A percentile compares a stretch with the other conserved stretches of the same genome.
Evolutionary conservation across 441 rosid genomes (phyloP).

Genomic region (Populus tomentosa): DNA sequence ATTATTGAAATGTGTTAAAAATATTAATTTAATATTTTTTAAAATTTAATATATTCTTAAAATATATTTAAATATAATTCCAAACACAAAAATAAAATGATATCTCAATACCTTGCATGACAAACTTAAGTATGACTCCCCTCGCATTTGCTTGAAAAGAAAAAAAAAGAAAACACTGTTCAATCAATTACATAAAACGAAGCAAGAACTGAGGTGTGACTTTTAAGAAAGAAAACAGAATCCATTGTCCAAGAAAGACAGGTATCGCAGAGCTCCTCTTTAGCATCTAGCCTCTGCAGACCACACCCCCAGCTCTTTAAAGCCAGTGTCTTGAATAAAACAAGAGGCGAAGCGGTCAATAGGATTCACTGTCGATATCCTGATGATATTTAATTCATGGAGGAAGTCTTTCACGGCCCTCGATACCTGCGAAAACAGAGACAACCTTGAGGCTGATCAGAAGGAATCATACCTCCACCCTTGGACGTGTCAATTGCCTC

Average conservation of each 20-base stretch:
- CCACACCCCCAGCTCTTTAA: slow-evolving; percentile 19
- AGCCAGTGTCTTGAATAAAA: slow-evolving; percentile 17
- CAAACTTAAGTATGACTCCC: no score
- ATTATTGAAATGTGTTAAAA: no score
- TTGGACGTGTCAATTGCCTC: slow-evolving; percentile 89
- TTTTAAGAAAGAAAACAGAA: slow-evolving; percentile 15
- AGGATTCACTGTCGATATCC: not conserved
- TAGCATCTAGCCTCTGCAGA: slow-evolving; percentile 23
- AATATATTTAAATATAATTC: no score
- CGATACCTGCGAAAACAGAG: slow-evolving; percentile 78
- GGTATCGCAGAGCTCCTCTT: slow-evolving; percentile 19
- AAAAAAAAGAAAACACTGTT: no score
- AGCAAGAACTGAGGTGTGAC: no score
- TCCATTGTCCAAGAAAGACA: slow-evolving; percentile 11
- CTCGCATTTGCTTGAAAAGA: no score
- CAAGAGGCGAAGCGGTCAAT: slow-evolving; percentile 11
- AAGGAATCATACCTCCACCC: slow-evolving; percentile 97
- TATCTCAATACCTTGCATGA: no score
- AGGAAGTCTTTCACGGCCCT: slow-evolving; percentile 55
- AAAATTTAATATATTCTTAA: no score
- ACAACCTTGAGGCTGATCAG: slow-evolving; percentile 72
- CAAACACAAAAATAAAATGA: no score
- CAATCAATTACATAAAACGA: no score
- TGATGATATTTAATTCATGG: not conserved
- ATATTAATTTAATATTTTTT: no score